These are phyloP conservation scores for Sindora glabra DNA, from an alignment of 306 rosid genomes.

Conservation along the genomic window DNA sequence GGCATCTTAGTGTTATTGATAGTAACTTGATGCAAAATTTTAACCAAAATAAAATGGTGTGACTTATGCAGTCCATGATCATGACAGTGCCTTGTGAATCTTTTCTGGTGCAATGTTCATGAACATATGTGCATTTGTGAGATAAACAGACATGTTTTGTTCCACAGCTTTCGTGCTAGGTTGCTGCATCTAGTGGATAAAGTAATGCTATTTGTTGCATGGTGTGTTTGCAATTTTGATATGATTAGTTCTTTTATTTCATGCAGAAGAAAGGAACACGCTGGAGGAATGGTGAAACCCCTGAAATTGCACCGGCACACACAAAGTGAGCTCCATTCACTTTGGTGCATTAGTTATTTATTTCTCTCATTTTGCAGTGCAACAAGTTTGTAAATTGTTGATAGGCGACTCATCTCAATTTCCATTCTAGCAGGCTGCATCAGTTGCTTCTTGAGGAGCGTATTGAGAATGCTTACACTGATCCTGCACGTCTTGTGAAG, in stretches of 20 bases:
- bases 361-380: slow-evolving; percentile 12
- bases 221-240: no score
- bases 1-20: neutral
- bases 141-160: neutral
- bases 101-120: neutral
- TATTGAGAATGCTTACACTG: slow-evolving; percentile 55
- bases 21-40: neutral
- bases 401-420: slow-evolving; percentile 17
- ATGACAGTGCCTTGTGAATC: neutral
- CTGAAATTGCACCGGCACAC: slow-evolving; percentile 58
- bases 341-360: slow-evolving; percentile 12
- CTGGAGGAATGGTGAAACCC: slow-evolving; percentile 62
- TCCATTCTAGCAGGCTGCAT: slow-evolving; percentile 57
- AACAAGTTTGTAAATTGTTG: slow-evolving; percentile 11
- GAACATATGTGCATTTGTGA: neutral
- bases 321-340: slow-evolving; percentile 60
- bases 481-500: slow-evolving; percentile 73
- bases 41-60: neutral
- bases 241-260: slow-evolving; percentile 19
- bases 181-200: no score
- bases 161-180: no score
- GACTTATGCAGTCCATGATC: neutral
- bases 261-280: slow-evolving; percentile 58
- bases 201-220: no score
- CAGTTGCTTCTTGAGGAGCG: slow-evolving; percentile 83